Conservation (phyloP, 2,329 filamentous ascomycete genomes). For the Fusarium camptoceras region DNA sequence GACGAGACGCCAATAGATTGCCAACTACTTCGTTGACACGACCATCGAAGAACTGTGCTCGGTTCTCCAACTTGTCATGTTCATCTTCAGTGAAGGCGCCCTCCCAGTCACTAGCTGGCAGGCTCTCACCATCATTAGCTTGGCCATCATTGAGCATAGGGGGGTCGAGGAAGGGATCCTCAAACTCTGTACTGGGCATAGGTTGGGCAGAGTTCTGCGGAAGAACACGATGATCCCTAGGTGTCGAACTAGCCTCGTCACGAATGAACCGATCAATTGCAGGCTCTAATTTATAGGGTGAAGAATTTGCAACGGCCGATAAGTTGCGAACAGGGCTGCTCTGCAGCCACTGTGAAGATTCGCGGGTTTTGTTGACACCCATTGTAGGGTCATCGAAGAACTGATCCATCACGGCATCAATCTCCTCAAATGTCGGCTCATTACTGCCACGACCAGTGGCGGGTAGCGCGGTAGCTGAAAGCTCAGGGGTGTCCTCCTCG, state of each 20-base stretch:
- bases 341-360: constrained; percentile 58
- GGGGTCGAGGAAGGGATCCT: constrained; percentile 71
- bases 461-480: constrained; percentile 29
- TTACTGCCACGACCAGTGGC: constrained; percentile 40
- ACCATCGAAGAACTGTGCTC: constrained; percentile 89
- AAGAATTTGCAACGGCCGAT: constrained; percentile 54
- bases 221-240: constrained; percentile 64
- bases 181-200: constrained; percentile 66
- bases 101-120: constrained; percentile 91
- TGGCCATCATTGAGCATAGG: constrained; percentile 63
- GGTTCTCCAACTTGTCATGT: constrained; percentile 82
- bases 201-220: constrained; percentile 61
- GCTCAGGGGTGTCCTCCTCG: constrained; percentile 44
- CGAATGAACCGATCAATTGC: constrained; percentile 67
- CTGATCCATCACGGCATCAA: constrained; percentile 92
- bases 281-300: constrained; percentile 65
- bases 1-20: constrained; percentile 77
- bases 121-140: constrained; percentile 61
- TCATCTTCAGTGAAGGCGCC: constrained; percentile 84
- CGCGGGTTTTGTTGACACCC: constrained; percentile 74
- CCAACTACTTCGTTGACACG: constrained; percentile 90
- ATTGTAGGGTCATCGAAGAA: constrained; percentile 79
- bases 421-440: constrained; percentile 78
- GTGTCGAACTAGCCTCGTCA: constrained; percentile 79
- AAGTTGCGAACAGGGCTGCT: constrained; percentile 40